Evolutionary conservation across 495 filamentous ascomycete genomes (phyloP), one percentile per base, ranked within the genome.

Genomic region (Chaetomium cochliodes): DNA sequence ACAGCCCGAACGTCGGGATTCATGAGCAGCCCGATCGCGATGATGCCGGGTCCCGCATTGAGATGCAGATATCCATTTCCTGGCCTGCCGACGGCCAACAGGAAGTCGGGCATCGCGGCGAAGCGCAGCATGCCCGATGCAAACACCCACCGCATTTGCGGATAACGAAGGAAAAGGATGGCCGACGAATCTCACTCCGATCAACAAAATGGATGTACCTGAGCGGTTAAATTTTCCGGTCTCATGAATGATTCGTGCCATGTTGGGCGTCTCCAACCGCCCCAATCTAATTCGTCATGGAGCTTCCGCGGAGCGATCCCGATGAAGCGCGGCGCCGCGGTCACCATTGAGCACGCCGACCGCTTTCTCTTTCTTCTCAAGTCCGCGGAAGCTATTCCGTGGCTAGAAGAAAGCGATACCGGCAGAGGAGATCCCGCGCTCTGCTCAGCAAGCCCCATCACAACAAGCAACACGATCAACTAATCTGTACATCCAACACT

Each of bases 41-140:
- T 72, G 62, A 67, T 72, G 73, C 69, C 63, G 66, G 58, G 65
- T 42, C 61, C 72, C 73, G 73, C 28, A 49, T 39, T 53, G 63
- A 57, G 18, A 69, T 65, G 73, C 73, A 72, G 64, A 71, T 67
- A 65, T 57, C 73, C 73, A 72, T 18, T 28, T 25, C 51, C 11
- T 41, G 20, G 18, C 46, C 50, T 15, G 18, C 37, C 3, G 37
- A 11, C 59, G 26, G 62, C 69, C 73, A 74, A 72, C 67, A 68
- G 57, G 65, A 58, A 58, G 50, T 50, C 23, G 41, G 16, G n/a
- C 41, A 44, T 15, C 25, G 44, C 67, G 73, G 69, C 67, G 65
- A 72, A 23, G 60, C 57, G 72, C 73, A 73, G 65, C 63, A 13
- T 9, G 59, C 56, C 56, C 54, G 62, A 59, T 71, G 71, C 67